Evolutionary conservation across 2,329 filamentous ascomycete species (phyloP).

Genomic region (Colletotrichum agaves): DNA sequence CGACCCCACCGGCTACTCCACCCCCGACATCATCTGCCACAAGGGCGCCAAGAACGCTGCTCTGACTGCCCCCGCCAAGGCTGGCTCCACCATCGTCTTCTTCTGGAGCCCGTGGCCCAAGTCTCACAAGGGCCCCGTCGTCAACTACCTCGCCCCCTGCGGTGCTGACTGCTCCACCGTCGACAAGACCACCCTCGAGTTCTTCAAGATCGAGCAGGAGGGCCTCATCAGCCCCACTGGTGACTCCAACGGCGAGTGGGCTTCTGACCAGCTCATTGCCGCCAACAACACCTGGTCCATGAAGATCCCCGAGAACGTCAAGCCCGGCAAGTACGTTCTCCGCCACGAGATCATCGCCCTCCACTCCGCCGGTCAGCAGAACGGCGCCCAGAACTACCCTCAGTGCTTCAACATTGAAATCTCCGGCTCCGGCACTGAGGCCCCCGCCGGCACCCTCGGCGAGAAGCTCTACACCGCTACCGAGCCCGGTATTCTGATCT

Average conservation of each 20-base stretch:
- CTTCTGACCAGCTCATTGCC: conserved; percentile 60
- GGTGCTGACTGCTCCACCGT: conserved; percentile 63
- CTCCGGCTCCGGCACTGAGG: conserved; percentile 49
- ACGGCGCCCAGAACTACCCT: conserved; percentile 62
- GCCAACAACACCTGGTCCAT: conserved; percentile 59
- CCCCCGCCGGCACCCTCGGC: conserved; percentile 46
- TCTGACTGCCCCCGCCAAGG: conserved; percentile 59
- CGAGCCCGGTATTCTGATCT: conserved; percentile 50
- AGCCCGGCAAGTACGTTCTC: conserved; percentile 64
- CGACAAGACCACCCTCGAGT: conserved; percentile 62
- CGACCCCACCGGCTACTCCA: conserved; percentile 52
- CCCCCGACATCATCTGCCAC: conserved; percentile 61
- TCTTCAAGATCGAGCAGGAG: conserved; percentile 68
- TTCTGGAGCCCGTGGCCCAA: conserved; percentile 75
- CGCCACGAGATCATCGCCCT: conserved; percentile 67
- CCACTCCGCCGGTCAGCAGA: conserved; percentile 55
- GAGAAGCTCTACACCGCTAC: conserved; percentile 49
- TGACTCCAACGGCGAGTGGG: conserved; percentile 61
- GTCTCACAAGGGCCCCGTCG: conserved; percentile 69
- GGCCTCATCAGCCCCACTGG: conserved; percentile 56
- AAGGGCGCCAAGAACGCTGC: conserved; percentile 52
- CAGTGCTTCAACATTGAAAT: conserved; percentile 63
- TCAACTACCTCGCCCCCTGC: conserved; percentile 69
- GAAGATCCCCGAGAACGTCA: conserved; percentile 57
- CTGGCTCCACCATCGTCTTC: conserved; percentile 67